Conservation (phyloP, 306 rosid species). For the Prunus salicina region DNA sequence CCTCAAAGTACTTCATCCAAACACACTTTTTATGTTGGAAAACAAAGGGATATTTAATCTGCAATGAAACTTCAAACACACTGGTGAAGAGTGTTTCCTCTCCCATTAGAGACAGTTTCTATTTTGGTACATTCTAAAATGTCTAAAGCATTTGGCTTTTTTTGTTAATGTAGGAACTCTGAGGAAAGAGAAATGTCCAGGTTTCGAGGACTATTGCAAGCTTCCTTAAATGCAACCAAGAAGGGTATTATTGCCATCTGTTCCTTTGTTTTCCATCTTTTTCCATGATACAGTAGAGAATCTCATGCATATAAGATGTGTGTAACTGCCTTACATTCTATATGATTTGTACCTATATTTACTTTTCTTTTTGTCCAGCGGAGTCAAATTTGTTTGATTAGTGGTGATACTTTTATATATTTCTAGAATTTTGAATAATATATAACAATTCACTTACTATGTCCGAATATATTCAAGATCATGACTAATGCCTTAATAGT, state of each 20-base stretch:
- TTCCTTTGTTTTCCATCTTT: not conserved
- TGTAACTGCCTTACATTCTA: not conserved
- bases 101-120: not conserved
- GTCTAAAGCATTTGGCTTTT: not conserved
- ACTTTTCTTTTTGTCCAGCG: not conserved
- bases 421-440: not conserved
- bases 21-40: not conserved
- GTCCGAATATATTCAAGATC: not conserved
- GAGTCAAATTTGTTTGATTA: not conserved
- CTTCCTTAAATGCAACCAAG: constrained; percentile 77
- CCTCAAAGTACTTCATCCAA: not conserved
- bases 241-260: constrained; percentile 41
- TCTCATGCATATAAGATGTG: not conserved
- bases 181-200: constrained; percentile 55
- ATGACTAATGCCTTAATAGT: not conserved
- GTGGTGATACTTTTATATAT: not conserved
- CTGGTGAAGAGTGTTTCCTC: not conserved
- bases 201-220: constrained; percentile 62
- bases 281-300: not conserved
- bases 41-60: not conserved
- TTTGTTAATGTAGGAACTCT: constrained; percentile 11
- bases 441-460: not conserved
- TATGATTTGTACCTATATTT: not conserved
- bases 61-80: not conserved
- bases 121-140: not conserved